Base-by-base conservation (phyloP, 169 alveolate genomes). In the Cryptosporidium sp. region DNA sequence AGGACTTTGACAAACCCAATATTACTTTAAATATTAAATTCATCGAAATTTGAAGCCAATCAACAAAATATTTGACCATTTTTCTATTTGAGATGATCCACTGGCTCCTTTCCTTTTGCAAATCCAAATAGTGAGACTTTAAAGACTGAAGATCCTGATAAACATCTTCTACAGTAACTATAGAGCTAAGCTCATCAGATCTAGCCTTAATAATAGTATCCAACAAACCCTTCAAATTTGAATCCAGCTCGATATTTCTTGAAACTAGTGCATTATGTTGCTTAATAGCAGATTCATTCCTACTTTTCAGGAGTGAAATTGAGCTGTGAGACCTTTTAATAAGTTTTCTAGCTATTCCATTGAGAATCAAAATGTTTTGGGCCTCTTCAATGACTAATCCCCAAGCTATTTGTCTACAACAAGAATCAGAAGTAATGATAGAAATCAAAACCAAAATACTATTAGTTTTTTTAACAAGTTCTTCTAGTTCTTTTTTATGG, bases 401-500 rank as follows among this genome's bases (percentile, higher is more conserved):
- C 89, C 89, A 80, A 3, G 89, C 80, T 41, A 80, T 80, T 43
- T 80, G 89, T 26, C 29, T 62, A 31, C 89, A 80, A 41, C 31
- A 58, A 6, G 67, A 37, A n/a, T 39, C n/a, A 21, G 48, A 43
- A 41, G 75, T 65, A 12, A 41, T 23, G 5, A 14, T n/a, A 21
- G 55, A 59, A 37, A 48, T 10, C 23, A 37, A 31, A 5, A 37
- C n/a, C 67, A 80, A 65, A 21, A 80, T 9, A 0, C 62, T 39
- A 16, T 23, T 26, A 31, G 62, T 23, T 6, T 39, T 18, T 23
- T 21, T 39, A n/a, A 58, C 33, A 10, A 80, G 45, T 18, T 61
- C 50, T n/a, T 26, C n/a, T 21, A 80, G 52, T 26, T 61, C 41
- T 8, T 59, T 26, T 16, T 73, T 35, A 31, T 62, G 23, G 12